These are phyloP conservation scores for Candida smagusa DNA, from an alignment of 1,139 yeast species.

Conservation along the genomic window DNA sequence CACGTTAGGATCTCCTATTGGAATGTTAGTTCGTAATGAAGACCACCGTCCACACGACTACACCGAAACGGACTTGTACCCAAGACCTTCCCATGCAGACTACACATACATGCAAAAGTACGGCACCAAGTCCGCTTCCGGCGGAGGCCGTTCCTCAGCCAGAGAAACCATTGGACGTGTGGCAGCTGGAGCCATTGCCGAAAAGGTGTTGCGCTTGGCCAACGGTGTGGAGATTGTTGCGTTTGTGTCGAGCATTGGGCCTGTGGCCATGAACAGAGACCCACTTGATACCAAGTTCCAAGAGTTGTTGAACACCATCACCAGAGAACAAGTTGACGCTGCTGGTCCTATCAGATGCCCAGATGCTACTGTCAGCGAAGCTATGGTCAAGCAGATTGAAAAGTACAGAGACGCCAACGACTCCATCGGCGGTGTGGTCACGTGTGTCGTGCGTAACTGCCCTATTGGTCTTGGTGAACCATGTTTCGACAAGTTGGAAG, in stretches of 20 bases:
- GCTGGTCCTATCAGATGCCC: slow-evolving; percentile 95
- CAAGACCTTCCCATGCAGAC: slow-evolving; percentile 98
- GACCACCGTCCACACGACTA: slow-evolving; percentile 97
- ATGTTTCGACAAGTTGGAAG: slow-evolving; percentile 94
- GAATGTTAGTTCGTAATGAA: slow-evolving; percentile 86
- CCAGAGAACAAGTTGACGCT: slow-evolving; percentile 85
- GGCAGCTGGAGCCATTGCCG: slow-evolving; percentile 98
- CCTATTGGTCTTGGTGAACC: slow-evolving; percentile 98
- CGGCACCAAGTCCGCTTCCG: slow-evolving; percentile 89
- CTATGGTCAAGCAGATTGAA: slow-evolving; percentile 86
- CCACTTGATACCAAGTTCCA: slow-evolving; percentile 64
- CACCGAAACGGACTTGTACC: slow-evolving; percentile 89
- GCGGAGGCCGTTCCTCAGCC: slow-evolving; percentile 97
- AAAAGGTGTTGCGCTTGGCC: slow-evolving; percentile 73
- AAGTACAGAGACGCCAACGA: slow-evolving; percentile 82
- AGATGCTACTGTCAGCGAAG: slow-evolving; percentile 62
- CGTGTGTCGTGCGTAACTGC: slow-evolving; percentile 91
- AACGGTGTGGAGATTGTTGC: slow-evolving; percentile 93
- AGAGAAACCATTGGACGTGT: slow-evolving; percentile 98
- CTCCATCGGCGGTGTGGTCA: slow-evolving; percentile 96
- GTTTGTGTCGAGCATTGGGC: slow-evolving; percentile 89
- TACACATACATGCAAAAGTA: slow-evolving; percentile 88
- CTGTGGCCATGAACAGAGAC: slow-evolving; percentile 69
- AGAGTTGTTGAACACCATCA: slow-evolving; percentile 64
- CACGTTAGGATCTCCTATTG: slow-evolving; percentile 94